Conservation (phyloP, 106 monocot species). For the Allium sativum region DNA sequence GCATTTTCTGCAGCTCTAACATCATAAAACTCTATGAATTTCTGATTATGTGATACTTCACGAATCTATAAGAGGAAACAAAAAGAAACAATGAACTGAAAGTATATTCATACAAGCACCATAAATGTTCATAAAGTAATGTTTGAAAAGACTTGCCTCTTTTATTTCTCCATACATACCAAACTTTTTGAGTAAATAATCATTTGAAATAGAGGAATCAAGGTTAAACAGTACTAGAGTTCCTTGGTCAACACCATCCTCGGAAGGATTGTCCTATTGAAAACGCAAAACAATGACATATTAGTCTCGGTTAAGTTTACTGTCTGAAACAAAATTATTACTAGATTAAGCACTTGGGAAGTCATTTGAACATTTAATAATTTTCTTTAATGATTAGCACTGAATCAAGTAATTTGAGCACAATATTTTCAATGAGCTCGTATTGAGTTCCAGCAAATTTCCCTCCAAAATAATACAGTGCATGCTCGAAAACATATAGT, state of each 20-base stretch:
- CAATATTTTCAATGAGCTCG: too few species aligned
- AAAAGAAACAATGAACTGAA: not conserved
- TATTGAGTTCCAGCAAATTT: too few species aligned
- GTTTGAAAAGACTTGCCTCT: constrained; percentile 20
- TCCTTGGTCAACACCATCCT: constrained; percentile 35
- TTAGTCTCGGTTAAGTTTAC: too few species aligned
- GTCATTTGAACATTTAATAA: too few species aligned
- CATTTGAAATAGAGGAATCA: constrained; percentile 39
- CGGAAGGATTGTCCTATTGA: constrained; percentile 34
- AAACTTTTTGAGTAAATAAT: constrained; percentile 44
- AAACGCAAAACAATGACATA: not conserved
- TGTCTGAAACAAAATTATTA: too few species aligned
- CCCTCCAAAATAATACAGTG: too few species aligned
- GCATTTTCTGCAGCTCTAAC: constrained; percentile 70
- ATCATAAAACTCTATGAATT: constrained; percentile 74
- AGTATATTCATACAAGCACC: not conserved
- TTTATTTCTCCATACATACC: constrained; percentile 51
- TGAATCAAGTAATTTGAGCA: too few species aligned
- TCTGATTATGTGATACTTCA: constrained; percentile 52
- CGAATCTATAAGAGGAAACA: constrained; percentile 34
- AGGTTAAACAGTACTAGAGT: constrained; percentile 35
- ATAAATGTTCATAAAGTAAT: too few species aligned
- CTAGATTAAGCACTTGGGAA: too few species aligned
- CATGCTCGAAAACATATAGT: too few species aligned
- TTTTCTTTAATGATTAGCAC: too few species aligned